Base-by-base conservation (phyloP, 164 flowering plant species). In the Aristolochia contorta region DNA sequence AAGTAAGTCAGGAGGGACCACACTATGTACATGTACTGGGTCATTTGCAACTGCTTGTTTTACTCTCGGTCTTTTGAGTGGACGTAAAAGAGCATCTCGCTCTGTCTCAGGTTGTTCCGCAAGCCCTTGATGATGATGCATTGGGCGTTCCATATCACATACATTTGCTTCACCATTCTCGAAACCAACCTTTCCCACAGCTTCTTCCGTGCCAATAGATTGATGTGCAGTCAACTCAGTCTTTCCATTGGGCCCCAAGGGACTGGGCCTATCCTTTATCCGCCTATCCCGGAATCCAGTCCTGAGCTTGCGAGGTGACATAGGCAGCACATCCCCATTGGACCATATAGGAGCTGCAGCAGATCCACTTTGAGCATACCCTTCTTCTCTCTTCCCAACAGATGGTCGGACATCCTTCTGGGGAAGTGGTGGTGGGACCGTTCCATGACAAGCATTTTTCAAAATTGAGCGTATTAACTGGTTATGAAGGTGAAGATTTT, bases 161-260 rank as follows among this genome's bases (percentile, higher is more conserved):
- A 73, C 74, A 62, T 64, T 64, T 67, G 69, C 57, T 50, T 76
- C 78, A 60, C 95, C 97, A 80, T 90, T 93, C 58, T 93, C 89
- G 61, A 71, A 24, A 30, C 63, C 33, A 47, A 49, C 51, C 73
- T 79, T 84, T 37, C 64, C 60, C 54, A 57, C 71, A 65, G 62
- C 59, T 51, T 80, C 84, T 58, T 81, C 84, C 12, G 65, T 46
- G 25, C 70, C 61, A 4, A 54, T 48, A 5, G 68, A 66, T 49
- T 65, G 77, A 56, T 80, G 86, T 15, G 79, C 65, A 32, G 75
- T 47, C 64, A 58, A 67, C 13, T 80, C 86, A 4, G 78, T 70
- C 70, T 79, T 88, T 58, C 86, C 95, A 69, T 84, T 90, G 16
- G 82, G 84, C 32, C 91, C 98, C 60, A 84, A 78, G 12, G 86